phyloP scores from a whole-genome alignment of 345 rosid species.

The Clausena lansium region DNA sequence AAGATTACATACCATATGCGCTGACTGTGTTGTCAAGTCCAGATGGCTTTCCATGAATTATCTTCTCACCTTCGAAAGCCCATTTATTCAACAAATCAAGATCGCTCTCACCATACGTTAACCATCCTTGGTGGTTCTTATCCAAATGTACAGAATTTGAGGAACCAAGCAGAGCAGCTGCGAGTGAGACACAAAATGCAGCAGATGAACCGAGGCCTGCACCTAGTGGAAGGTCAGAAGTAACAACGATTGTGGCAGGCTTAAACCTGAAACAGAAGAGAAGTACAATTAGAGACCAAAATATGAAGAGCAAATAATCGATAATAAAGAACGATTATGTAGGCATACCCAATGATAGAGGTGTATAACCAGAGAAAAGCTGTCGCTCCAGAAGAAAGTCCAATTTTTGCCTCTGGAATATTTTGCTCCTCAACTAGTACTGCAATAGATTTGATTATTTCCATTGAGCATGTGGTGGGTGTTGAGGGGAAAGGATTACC shows the following conservation, averaged over 20 bases:
- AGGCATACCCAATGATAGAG: constrained; percentile 73
- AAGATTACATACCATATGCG: constrained; percentile 65
- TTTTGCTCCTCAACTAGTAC: constrained; percentile 67
- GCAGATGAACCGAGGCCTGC: constrained; percentile 97
- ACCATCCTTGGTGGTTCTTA: constrained; percentile 48
- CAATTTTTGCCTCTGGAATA: constrained; percentile 64
- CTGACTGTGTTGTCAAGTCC: constrained; percentile 98
- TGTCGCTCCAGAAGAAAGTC: constrained; percentile 65
- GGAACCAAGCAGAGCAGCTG: constrained; percentile 67
- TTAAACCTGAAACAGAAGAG: constrained; percentile 48
- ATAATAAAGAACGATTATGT: not conserved
- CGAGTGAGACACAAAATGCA: constrained; percentile 71
- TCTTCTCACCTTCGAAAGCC: constrained; percentile 97
- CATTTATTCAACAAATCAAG: constrained; percentile 80
- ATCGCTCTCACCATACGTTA: constrained; percentile 41
- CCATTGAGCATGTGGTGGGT: constrained; percentile 57
- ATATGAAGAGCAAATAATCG: not conserved
- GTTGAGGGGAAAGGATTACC: constrained; percentile 42
- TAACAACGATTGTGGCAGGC: constrained; percentile 68
- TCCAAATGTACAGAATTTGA: constrained; percentile 45
- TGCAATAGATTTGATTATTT: constrained; percentile 41
- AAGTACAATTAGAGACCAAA: constrained; percentile 17
- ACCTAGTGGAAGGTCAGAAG: constrained; percentile 85
- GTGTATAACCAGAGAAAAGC: constrained; percentile 92
- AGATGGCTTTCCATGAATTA: constrained; percentile 93